Evolutionary conservation across 106 monocot species (phyloP).

Genomic region (Dioscorea alata): DNA sequence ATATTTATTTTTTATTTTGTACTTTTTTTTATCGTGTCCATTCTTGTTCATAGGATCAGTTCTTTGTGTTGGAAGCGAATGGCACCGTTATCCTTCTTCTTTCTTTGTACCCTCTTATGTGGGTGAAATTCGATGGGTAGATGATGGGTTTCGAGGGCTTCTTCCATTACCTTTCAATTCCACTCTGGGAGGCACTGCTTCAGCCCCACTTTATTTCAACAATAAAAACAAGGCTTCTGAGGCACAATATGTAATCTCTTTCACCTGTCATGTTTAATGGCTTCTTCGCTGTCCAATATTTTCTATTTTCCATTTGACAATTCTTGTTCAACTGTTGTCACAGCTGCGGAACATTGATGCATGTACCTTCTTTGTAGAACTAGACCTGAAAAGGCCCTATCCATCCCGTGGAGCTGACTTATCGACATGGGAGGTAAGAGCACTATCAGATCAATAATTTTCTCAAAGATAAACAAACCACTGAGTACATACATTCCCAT

Average conservation of each 20-base stretch:
- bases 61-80: conserved; percentile 96
- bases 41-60: conserved; percentile 42
- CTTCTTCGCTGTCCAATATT: background rate
- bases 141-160: conserved; percentile 92
- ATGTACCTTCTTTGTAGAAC: conserved; percentile 78
- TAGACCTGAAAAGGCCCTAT: conserved; percentile 75
- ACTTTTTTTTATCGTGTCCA: background rate
- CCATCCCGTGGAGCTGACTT: conserved; percentile 74
- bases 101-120: conserved; percentile 85
- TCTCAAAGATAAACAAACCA: too few relatives aligned
- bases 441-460: background rate
- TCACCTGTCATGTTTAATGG: background rate
- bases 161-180: conserved; percentile 95
- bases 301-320: conserved; percentile 6
- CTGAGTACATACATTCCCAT: background rate
- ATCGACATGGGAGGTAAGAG: conserved; percentile 86
- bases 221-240: conserved; percentile 81
- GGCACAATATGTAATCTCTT: conserved; percentile 68
- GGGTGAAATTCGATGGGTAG: conserved; percentile 80
- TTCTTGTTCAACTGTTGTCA: background rate
- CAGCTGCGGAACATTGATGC: conserved; percentile 63
- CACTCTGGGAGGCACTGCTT: conserved; percentile 75
- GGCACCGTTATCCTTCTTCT: conserved; percentile 96
- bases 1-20: background rate
- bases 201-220: conserved; percentile 93